Evolutionary conservation across 2,329 filamentous ascomycete species (phyloP).

Genomic region (Colletotrichum kahawae): DNA sequence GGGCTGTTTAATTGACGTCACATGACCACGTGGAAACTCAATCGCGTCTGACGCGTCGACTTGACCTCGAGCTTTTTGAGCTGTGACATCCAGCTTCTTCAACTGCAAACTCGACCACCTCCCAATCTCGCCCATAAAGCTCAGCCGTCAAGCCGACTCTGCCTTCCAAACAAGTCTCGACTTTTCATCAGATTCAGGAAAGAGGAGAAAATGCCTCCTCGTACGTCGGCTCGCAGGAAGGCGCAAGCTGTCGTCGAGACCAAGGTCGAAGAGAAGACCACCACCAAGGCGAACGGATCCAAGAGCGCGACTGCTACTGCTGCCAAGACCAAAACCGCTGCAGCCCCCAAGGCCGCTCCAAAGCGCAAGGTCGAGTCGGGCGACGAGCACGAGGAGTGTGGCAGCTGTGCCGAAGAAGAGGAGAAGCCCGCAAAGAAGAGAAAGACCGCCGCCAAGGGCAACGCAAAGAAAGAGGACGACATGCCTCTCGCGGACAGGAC

Average conservation of each 20-base stretch:
- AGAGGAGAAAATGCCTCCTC: conserved; percentile 32
- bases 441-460: conserved; percentile 37
- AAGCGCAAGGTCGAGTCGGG: conserved; percentile 38
- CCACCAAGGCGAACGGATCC: conserved; percentile 5
- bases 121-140: fast-evolving
- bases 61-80: neutral
- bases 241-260: conserved; percentile 29
- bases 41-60: conserved; percentile 12
- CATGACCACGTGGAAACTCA: conserved; percentile 4
- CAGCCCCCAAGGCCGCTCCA: conserved; percentile 20
- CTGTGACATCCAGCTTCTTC: neutral
- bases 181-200: neutral
- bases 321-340: conserved; percentile 9
- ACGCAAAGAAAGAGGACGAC: conserved; percentile 40
- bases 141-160: fast-evolving
- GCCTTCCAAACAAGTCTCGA: fast-evolving
- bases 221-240: conserved; percentile 37
- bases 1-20: conserved; percentile 1
- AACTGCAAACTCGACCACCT: neutral
- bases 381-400: conserved; percentile 29
- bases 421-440: conserved; percentile 47
- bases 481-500: conserved; percentile 76
- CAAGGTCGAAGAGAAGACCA: conserved; percentile 26
- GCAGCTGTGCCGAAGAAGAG: conserved; percentile 24
- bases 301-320: conserved; percentile 10